Base-by-base conservation (phyloP, 257 asterid species). In the Ophiorrhiza pumila region DNA sequence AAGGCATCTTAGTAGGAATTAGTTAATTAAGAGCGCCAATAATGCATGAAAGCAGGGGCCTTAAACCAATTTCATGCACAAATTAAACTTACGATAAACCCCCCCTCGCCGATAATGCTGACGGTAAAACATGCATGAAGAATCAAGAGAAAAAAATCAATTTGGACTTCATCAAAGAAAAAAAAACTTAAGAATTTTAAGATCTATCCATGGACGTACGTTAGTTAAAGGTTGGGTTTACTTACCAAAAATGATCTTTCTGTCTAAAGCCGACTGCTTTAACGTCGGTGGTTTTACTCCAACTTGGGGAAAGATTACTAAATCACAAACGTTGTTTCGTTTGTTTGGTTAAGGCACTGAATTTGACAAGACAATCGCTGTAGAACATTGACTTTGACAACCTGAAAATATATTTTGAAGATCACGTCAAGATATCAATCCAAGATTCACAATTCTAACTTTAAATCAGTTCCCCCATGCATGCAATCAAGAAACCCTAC, bases 221-320 rank as follows among this genome's bases (percentile, higher is more conserved):
- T n/a, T n/a, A n/a, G n/a, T n/a, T n/a, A n/a, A n/a, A n/a, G 32
- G 17, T 49, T 20, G 35, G 60, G 29, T 68, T 52, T 22, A 5
- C 72, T 68, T 49, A 49, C 72, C 61, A 31, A 37, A 68, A 47
- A 12, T 14, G 12, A 37, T 13, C 17, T 59, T 59, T 58, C 37
- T 6, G 64, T 27, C 39, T 52, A 14, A 7, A 20, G 7, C 45
- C 72, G 32, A 31, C 34, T 2, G 45, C 29, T 13, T n/a, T 2
- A 47, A 49, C 9, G 31, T 4, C 9, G n/a, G 27, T 10, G 18
- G 31, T 35, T 35, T 39, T 20, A 35, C 18, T 35, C 15, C 47
- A 7, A 5, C 32, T 7, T 37, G 4, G 2, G 39, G 39, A 14
- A 14, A 25, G 14, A 22, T 12, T 31, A 23, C 41, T 5, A 68